Evolutionary conservation across 2,329 filamentous ascomycete species (phyloP), one percentile per base, ranked within the genome.

Genomic region (Neofusicoccum sp.): DNA sequence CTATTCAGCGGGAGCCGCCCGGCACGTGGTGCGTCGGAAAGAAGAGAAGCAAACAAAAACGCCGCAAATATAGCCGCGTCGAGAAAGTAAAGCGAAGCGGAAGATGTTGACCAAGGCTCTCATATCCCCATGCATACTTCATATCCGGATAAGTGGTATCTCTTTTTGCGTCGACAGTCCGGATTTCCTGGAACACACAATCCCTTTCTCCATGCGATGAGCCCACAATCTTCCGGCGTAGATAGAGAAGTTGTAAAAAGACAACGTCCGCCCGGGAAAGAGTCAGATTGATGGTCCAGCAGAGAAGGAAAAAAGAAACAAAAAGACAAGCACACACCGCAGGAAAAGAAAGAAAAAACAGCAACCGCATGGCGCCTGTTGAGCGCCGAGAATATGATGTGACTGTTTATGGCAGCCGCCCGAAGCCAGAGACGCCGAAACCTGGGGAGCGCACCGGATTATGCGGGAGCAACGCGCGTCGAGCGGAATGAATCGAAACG

Each of bases 131-230:
- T 56, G 51, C 28, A 56, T 56, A 56, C 51, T 56, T 56, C 51
- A 56, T 56, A 41, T 56, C 51, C 51, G 51, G 51, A 40, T 56
- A 56, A 56, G 51, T 56, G 51, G 51, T 56, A 56, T 56, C 51
- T 53, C 48, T 56, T 56, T 56, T 56, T 56, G 51, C 51, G 51
- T 56, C 38, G 51, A 43, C 40, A 56, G 11, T 54, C 51, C 51
- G 51, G 51, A 43, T 43, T 43, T 41, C 38, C 51, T 33, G 36
- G 51, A 24, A 56, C n/a, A 54, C 34, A 56, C 51, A 56, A 56
- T 33, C 24, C 38, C 38, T 43, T 56, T 56, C 51, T 33, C 40
- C 51, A 56, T 56, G 51, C 51, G n/a, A 56, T 56, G 51, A 56
- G 51, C 51, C 51, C 36, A 43, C 28, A 43, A 33, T 56, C 38